phyloP scores from a whole-genome alignment of 164 flowering plant species.

The Aristolochia californica region DNA sequence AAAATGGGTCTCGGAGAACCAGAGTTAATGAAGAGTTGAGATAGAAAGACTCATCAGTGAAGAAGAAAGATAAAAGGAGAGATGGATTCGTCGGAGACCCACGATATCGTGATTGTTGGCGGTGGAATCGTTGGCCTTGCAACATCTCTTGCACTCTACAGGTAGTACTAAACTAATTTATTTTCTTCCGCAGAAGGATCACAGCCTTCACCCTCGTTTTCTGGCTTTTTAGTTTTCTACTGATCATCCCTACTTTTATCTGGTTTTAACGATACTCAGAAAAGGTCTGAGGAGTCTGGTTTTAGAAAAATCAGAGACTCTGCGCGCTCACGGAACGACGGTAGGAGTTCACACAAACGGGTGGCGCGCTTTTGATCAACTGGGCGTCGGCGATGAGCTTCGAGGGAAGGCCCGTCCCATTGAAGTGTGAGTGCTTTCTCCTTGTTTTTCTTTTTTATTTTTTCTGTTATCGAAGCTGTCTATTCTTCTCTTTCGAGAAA shows the following conservation, averaged over 20 bases:
- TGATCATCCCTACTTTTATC: too few relatives aligned
- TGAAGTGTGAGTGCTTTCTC: background rate
- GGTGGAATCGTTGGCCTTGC: constrained; percentile 47
- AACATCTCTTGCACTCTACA: constrained; percentile 48
- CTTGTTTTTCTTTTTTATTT: background rate
- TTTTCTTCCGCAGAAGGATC: too few relatives aligned
- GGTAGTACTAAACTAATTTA: constrained; percentile 14
- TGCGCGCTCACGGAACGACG: constrained; percentile 17
- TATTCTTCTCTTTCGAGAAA: background rate
- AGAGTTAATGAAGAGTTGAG: too few relatives aligned
- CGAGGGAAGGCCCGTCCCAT: constrained; percentile 19
- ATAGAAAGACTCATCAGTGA: too few relatives aligned
- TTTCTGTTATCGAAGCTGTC: background rate
- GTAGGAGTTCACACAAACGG: constrained; percentile 25
- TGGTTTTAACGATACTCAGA: constrained; percentile 4
- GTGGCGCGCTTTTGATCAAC: constrained; percentile 43
- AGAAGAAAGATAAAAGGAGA: background rate
- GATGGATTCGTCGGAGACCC: background rate
- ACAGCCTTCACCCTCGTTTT: too few relatives aligned
- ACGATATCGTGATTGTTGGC: constrained; percentile 32
- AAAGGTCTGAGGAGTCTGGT: constrained; percentile 19
- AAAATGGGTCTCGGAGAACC: too few relatives aligned
- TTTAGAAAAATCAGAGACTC: constrained; percentile 17
- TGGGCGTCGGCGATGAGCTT: constrained; percentile 29
- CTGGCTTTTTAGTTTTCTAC: too few relatives aligned